These are phyloP conservation scores for Hippophae rhamnoides DNA, from an alignment of 306 rosid species.

Conservation along the genomic window DNA sequence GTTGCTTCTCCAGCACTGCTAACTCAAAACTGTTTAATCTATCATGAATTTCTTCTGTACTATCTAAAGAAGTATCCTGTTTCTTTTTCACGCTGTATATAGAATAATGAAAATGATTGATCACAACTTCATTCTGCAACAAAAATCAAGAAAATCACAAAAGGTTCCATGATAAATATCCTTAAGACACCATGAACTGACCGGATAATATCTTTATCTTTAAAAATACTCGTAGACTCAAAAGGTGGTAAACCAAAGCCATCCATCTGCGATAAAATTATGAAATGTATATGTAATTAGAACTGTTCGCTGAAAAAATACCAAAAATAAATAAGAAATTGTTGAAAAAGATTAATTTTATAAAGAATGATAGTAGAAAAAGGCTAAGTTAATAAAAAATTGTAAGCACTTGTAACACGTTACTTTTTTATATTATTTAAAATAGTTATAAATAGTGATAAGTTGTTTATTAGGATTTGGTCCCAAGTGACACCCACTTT, in stretches of 20 bases:
- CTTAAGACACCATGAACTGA: constrained; percentile 21
- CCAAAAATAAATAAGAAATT: no score
- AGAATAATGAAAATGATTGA: constrained; percentile 1
- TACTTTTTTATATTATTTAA: no score
- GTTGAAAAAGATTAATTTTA: no score
- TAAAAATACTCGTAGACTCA: constrained; percentile 70
- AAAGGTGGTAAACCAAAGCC: constrained; percentile 83
- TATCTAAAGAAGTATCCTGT: constrained; percentile 20
- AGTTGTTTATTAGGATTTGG: no score
- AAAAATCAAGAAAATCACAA: background rate
- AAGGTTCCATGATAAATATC: background rate
- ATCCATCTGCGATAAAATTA: constrained; percentile 59
- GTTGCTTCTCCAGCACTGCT: constrained; percentile 21
- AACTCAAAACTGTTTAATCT: constrained; percentile 17
- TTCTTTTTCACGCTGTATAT: constrained; percentile 53
- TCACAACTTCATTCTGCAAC: background rate
- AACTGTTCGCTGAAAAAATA: no score
- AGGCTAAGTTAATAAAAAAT: no score
- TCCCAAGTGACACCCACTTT: no score
- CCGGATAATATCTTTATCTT: constrained; percentile 74
- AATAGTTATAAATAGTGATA: no score
- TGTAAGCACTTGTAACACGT: no score
- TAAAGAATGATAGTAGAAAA: no score
- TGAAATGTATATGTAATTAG: no score
- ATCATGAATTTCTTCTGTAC: constrained; percentile 17